Percentiles rank a stretch among this genome's conserved stretches.
Conservation (phyloP, 1,139 yeast genomes). For the Blastobotrys buckinghamii region DNA sequence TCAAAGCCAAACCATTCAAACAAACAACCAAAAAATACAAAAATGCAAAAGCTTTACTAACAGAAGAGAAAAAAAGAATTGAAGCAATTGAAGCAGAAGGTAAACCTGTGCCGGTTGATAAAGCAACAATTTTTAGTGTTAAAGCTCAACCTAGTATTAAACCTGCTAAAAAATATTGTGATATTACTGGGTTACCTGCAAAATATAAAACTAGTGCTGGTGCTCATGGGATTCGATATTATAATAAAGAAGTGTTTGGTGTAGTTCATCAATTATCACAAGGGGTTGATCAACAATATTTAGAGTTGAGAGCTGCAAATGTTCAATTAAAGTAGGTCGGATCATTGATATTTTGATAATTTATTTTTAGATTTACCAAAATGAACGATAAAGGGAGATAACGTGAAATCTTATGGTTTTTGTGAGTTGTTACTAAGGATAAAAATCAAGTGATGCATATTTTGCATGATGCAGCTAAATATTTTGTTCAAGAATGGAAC, state of each 20-base stretch:
- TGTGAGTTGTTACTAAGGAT: background rate
- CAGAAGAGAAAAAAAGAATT: conserved; percentile 70
- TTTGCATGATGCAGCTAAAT: too few species aligned
- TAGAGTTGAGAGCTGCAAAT: conserved; percentile 83
- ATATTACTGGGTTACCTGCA: conserved; percentile 84
- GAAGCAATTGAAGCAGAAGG: conserved; percentile 14
- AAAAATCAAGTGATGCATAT: too few species aligned
- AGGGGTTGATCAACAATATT: conserved; percentile 90
- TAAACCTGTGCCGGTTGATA: conserved; percentile 18
- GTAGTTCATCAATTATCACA: conserved; percentile 76
- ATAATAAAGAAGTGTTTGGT: conserved; percentile 79
- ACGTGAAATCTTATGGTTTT: too few species aligned
- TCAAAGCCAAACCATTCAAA: conserved; percentile 48
- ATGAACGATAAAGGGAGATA: too few species aligned
- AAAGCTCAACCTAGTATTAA: conserved; percentile 84
- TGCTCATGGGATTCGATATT: conserved; percentile 67
- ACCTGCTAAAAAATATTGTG: conserved; percentile 85
- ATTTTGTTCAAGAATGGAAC: too few species aligned
- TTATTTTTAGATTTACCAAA: background rate
- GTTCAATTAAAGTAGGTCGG: conserved; percentile 59
- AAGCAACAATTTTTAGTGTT: conserved; percentile 39
- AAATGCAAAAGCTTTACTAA: conserved; percentile 64
- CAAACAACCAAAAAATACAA: conserved; percentile 48
- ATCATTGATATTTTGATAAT: background rate
- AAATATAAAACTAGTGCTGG: conserved; percentile 58